Conservation (phyloP, 2,329 filamentous ascomycete genomes). For the Ophiostoma ips region DNA sequence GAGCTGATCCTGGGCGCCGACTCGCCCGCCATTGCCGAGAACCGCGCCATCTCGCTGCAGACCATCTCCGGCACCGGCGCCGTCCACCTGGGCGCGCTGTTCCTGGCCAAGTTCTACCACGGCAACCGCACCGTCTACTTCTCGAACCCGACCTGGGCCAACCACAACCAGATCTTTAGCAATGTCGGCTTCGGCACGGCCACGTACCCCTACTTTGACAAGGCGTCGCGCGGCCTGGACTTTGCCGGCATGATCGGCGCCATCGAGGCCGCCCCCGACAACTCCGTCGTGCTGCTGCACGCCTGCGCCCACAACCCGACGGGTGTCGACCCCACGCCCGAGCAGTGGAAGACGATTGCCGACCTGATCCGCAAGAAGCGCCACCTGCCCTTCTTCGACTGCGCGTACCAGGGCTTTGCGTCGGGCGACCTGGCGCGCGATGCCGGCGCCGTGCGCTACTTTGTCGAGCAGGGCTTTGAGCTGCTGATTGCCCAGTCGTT, state of each 20-base stretch:
- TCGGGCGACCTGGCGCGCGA: slow-evolving; percentile 78
- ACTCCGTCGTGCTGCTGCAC: slow-evolving; percentile 81
- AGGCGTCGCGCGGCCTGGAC: slow-evolving; percentile 79
- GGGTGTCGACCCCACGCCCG: slow-evolving; percentile 82
- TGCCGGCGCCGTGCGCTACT: slow-evolving; percentile 86
- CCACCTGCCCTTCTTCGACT: slow-evolving; percentile 98
- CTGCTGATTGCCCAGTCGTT: slow-evolving; percentile 84
- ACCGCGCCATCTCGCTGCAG: slow-evolving; percentile 70
- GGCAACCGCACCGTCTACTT: slow-evolving; percentile 69
- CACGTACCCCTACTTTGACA: slow-evolving; percentile 88
- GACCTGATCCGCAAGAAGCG: slow-evolving; percentile 58
- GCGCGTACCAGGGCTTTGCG: slow-evolving; percentile 94
- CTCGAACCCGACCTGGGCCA: slow-evolving; percentile 93
- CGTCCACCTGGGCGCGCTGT: slow-evolving; percentile 82
- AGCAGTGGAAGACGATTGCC: slow-evolving; percentile 90
- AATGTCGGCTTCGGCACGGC: slow-evolving; percentile 71
- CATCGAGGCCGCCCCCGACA: slow-evolving; percentile 56
- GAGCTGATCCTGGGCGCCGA: slow-evolving; percentile 73
- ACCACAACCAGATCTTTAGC: slow-evolving; percentile 96
- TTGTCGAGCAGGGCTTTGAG: slow-evolving; percentile 82
- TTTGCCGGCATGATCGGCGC: slow-evolving; percentile 73
- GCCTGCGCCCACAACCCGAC: slow-evolving; percentile 97
- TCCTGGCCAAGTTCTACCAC: slow-evolving; percentile 83
- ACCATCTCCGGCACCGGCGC: slow-evolving; percentile 96
- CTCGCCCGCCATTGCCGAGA: slow-evolving; percentile 71